Evolutionary conservation across 176 grass and related monocot species (phyloP), one percentile per base, ranked within the genome.

Genomic region (Stipa capillata): DNA sequence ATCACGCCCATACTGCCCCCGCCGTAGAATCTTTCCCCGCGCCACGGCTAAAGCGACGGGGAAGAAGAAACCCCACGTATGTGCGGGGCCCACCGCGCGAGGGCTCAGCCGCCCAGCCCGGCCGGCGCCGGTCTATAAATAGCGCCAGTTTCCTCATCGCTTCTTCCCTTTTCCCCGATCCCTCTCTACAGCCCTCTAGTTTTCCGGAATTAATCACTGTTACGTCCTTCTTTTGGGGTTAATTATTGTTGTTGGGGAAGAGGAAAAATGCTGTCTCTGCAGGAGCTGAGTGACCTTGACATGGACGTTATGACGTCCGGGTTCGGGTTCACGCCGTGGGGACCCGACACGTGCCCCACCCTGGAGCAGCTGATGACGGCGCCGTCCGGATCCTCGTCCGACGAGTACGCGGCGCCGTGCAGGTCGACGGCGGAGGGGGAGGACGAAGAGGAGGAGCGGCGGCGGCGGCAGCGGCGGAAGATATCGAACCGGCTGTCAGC

Each of bases 401-500:
- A n/a, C 4, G 60, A 24, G 15, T 11, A 23, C 40, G 41, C 25
- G 29, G 29, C 13, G 34, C 1, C 35, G 72, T 53, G 27, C 42
- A 11, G 12, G 41, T 40, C 48, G n/a, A 8, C 3, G 34, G 32
- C 6, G 10, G 53, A 43, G 53, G 63, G n/a, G n/a, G n/a, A n/a
- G n/a, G n/a, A n/a, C n/a, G n/a, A 60, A 1, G 84, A 74, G 14
- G 75, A 58, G 25, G 84, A 87, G 32, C 72, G 55, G 48, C 57
- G 21, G 45, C 78, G 84, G 18, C 80, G 84, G 45, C 76, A 74
- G 51, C 86, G 86, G 9, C 89, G 93, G 80, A 95, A 89, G 89
- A 17, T 68, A 15, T 95, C 89, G 58, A 95, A 95, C 89, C 84
- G 89, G 36, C 86, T 92, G 81, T 95, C 93, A 23, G 93, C 93